Evolutionary conservation across 177 flowering plant species (phyloP).

Genomic region (Vitis hybrid): DNA sequence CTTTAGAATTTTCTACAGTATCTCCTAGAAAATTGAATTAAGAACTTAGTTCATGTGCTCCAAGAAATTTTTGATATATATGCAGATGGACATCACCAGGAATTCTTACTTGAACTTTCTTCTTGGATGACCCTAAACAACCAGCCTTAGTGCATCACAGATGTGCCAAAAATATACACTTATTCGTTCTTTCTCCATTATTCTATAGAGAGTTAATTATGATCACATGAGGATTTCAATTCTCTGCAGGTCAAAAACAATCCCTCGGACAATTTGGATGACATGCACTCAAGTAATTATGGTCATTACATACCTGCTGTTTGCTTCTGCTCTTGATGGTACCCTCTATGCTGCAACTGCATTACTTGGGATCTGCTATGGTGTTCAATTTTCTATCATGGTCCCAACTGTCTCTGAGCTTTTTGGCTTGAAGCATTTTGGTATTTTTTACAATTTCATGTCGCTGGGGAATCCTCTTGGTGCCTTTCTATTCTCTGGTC

Average conservation of each 20-base stretch:
- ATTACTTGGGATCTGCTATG: constrained; percentile 85
- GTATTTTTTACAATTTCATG: constrained; percentile 69
- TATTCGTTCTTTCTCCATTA: background rate
- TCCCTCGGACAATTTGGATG: constrained; percentile 83
- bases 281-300: constrained; percentile 64
- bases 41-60: background rate
- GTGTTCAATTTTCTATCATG: constrained; percentile 80
- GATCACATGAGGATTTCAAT: background rate
- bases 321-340: constrained; percentile 69
- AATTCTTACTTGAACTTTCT: background rate
- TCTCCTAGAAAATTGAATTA: background rate
- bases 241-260: constrained; percentile 53
- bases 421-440: constrained; percentile 84
- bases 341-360: constrained; percentile 72
- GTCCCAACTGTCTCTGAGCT: constrained; percentile 87
- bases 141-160: background rate
- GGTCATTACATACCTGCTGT: constrained; percentile 59
- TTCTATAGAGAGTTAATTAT: background rate
- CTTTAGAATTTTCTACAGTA: background rate
- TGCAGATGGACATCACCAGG: background rate
- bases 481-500: constrained; percentile 75
- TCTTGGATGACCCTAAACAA: background rate
- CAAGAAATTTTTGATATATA: background rate
- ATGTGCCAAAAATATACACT: background rate
- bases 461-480: constrained; percentile 79